phyloP scores from a whole-genome alignment of 768 basidiomycete species.

The Fistulinella prunicolor region DNA sequence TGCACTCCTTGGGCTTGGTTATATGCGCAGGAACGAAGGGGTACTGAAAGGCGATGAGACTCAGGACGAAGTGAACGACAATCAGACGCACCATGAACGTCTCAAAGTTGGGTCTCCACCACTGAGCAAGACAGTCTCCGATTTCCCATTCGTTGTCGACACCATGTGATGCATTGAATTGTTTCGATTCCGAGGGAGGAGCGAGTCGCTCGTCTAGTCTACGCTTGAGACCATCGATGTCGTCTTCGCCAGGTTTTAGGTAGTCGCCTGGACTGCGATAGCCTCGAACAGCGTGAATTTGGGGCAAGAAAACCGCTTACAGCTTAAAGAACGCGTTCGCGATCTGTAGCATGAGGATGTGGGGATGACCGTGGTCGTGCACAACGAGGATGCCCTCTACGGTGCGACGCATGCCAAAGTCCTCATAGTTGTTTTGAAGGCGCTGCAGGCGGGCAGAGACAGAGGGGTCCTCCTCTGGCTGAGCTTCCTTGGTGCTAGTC shows the following conservation, averaged over 20 bases:
- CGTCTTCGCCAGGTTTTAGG: slow-evolving; percentile 93
- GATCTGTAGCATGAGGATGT: slow-evolving; percentile 97
- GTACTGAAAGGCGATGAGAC: slow-evolving; percentile 50
- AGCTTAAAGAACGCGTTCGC: slow-evolving; percentile 99
- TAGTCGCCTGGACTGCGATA: slow-evolving; percentile 88
- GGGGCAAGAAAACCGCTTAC: slow-evolving; percentile 43
- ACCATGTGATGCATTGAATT: slow-evolving; percentile 73
- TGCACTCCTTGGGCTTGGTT: slow-evolving; percentile 97
- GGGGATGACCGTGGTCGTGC: slow-evolving; percentile 95
- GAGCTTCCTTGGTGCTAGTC: slow-evolving; percentile 87
- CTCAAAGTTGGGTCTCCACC: slow-evolving; percentile 99
- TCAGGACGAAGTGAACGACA: background rate
- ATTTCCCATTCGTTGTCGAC: slow-evolving; percentile 94
- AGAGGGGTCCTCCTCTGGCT: slow-evolving; percentile 96
- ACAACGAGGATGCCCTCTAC: slow-evolving; percentile 80
- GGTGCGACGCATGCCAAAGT: slow-evolving; percentile 94
- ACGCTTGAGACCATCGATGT: slow-evolving; percentile 85
- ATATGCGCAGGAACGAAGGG: slow-evolving; percentile 95
- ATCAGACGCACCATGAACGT: slow-evolving; percentile 84
- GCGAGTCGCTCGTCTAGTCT: slow-evolving; percentile 88
- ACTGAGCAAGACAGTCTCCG: slow-evolving; percentile 93
- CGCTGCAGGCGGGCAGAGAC: slow-evolving; percentile 93
- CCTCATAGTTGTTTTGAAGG: slow-evolving; percentile 94
- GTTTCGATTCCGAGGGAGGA: slow-evolving; percentile 67
- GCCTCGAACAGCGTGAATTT: background rate